Conservation (phyloP, 768 basidiomycete species). For the Daedaleopsis sinensis region DNA sequence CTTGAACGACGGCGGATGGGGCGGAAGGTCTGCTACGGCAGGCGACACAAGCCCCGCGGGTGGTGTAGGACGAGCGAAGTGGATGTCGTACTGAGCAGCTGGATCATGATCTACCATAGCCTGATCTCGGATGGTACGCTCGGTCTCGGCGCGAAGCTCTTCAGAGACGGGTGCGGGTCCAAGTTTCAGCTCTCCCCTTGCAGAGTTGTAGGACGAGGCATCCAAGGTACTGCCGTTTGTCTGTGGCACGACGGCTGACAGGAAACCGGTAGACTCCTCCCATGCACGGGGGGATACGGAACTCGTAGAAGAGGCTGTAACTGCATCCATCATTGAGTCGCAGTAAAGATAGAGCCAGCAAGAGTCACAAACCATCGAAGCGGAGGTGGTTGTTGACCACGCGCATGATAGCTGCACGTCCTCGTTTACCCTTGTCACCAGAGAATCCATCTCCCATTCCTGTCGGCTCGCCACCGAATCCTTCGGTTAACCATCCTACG, state of each 20-base stretch:
- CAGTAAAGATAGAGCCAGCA: background rate
- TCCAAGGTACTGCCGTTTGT: constrained; percentile 56
- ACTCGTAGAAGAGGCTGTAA: constrained; percentile 71
- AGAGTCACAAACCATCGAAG: constrained; percentile 69
- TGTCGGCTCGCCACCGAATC: constrained; percentile 81
- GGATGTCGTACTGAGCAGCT: constrained; percentile 64
- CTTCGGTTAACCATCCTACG: constrained; percentile 96
- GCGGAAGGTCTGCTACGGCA: constrained; percentile 70
- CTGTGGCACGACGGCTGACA: constrained; percentile 77
- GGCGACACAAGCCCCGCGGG: constrained; percentile 64
- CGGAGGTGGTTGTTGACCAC: constrained; percentile 93
- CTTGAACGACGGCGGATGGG: constrained; percentile 82
- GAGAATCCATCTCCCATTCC: constrained; percentile 80
- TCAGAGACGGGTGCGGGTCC: constrained; percentile 81
- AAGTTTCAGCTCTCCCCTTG: constrained; percentile 80
- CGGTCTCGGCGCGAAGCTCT: constrained; percentile 79
- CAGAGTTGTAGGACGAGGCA: constrained; percentile 73
- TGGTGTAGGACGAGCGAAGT: constrained; percentile 51
- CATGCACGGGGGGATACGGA: constrained; percentile 65
- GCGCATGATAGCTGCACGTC: constrained; percentile 87
- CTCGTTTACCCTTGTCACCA: constrained; percentile 81
- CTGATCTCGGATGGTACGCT: constrained; percentile 79
- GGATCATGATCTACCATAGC: constrained; percentile 75
- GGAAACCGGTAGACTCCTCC: constrained; percentile 86
- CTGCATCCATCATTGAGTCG: constrained; percentile 43